Evolutionary conservation across 495 filamentous ascomycete genomes (phyloP).

Genomic region (Bryoglossum gracile): DNA sequence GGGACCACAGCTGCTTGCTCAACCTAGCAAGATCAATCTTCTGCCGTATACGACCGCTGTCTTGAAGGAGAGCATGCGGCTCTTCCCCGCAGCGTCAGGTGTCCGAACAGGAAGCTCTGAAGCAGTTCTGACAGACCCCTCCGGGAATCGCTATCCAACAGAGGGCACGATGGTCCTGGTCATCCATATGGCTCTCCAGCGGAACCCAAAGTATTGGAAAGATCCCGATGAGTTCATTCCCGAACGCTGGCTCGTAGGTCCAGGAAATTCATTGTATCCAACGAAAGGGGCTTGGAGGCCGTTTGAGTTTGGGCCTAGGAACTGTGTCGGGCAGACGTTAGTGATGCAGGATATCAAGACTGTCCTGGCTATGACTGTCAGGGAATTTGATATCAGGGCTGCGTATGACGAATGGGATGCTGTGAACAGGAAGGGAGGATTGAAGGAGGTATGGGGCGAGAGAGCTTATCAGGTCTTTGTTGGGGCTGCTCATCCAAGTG

Average conservation of each 20-base stretch:
- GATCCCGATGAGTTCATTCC: conserved; percentile 36
- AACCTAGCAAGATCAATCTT: conserved; percentile 31
- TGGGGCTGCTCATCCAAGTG: not conserved
- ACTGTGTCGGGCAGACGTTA: conserved; percentile 47
- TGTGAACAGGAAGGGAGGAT: not conserved
- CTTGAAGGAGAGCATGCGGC: conserved; percentile 40
- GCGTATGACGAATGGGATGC: conserved; percentile 41
- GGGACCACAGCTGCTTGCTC: conserved; percentile 17
- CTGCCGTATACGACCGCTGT: conserved; percentile 38
- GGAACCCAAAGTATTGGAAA: conserved; percentile 34
- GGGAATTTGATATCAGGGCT: conserved; percentile 38
- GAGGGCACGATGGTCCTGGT: conserved; percentile 29
- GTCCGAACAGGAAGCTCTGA: conserved; percentile 11
- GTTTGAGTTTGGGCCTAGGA: conserved; percentile 34
- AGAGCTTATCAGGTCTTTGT: not conserved
- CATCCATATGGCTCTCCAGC: conserved; percentile 27
- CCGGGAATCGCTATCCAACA: conserved; percentile 14
- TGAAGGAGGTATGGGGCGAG: not conserved
- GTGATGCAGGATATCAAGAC: conserved; percentile 41
- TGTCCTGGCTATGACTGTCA: conserved; percentile 37
- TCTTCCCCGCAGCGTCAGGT: conserved; percentile 30
- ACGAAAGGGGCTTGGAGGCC: conserved; percentile 41
- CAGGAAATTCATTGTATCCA: conserved; percentile 30
- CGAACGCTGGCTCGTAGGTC: conserved; percentile 34
- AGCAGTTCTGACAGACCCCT: conserved; percentile 2